phyloP scores from a whole-genome alignment of 306 rosid genomes.

The Geum urbanum region DNA sequence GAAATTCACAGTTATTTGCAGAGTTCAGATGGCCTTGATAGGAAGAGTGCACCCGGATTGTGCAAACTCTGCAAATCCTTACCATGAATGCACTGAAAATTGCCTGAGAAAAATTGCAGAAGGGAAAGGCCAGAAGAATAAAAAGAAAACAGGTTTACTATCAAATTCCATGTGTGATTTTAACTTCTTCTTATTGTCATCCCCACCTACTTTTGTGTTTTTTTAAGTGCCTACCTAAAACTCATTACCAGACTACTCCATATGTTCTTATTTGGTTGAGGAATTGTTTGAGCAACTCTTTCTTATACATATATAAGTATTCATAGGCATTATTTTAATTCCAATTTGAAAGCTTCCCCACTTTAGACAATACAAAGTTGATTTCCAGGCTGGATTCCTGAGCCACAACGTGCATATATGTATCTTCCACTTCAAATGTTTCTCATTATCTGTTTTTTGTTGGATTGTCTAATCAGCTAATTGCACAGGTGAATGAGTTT shows the following conservation, averaged over 20 bases:
- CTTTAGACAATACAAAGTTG: neutral
- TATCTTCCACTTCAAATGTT: conserved; percentile 6
- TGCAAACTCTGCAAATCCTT: conserved; percentile 66
- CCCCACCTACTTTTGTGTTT: neutral
- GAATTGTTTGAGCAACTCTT: neutral
- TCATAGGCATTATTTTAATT: neutral
- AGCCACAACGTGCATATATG: neutral
- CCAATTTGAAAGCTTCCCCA: neutral
- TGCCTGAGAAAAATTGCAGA: conserved; percentile 66
- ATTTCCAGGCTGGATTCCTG: neutral
- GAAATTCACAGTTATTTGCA: neutral
- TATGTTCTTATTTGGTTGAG: neutral
- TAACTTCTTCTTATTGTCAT: neutral
- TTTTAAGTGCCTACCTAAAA: neutral
- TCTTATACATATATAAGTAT: neutral
- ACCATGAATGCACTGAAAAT: conserved; percentile 73
- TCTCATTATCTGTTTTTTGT: neutral
- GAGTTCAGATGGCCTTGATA: conserved; percentile 51
- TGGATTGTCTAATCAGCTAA: neutral
- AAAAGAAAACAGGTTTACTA: conserved; percentile 49
- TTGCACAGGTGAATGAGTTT: neutral
- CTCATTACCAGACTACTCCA: conserved; percentile 3
- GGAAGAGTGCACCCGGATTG: conserved; percentile 57
- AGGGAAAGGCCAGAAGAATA: conserved; percentile 45
- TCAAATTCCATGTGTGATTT: neutral